A percentile compares a stretch with the other conserved stretches of the same genome.
Conservation (phyloP, 345 rosid species). For the Sisymbrium altissimum region DNA sequence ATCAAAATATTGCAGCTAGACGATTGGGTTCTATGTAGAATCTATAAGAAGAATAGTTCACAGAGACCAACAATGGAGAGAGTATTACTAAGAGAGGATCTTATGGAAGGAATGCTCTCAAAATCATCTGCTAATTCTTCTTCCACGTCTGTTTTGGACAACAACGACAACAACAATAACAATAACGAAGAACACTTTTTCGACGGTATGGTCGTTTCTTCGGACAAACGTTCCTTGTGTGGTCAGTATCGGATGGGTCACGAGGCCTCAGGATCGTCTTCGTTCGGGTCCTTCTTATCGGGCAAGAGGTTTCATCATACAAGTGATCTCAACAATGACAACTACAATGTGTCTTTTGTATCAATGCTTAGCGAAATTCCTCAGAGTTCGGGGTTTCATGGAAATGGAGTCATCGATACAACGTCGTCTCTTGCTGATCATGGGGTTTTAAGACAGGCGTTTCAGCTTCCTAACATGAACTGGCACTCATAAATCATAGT, state of each 20-base stretch:
- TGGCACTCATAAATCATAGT: slow-evolving; percentile 40
- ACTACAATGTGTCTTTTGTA: slow-evolving; percentile 51
- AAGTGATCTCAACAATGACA: slow-evolving; percentile 44
- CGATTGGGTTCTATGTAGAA: slow-evolving; percentile 77
- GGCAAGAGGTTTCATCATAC: slow-evolving; percentile 48
- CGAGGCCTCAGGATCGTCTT: slow-evolving; percentile 26
- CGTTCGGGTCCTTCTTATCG: slow-evolving; percentile 34
- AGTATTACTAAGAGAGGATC: slow-evolving; percentile 35
- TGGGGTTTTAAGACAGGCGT: slow-evolving; percentile 53
- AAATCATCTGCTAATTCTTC: slow-evolving; percentile 36
- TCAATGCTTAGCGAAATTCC: slow-evolving; percentile 60
- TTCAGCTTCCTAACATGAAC: slow-evolving; percentile 53
- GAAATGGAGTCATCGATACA: slow-evolving; percentile 38
- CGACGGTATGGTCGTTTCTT: slow-evolving; percentile 46
- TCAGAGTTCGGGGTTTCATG: slow-evolving; percentile 45
- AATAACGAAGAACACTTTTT: slow-evolving; percentile 51
- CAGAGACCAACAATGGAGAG: slow-evolving; percentile 54
- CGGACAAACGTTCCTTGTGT: slow-evolving; percentile 33
- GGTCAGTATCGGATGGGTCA: slow-evolving; percentile 42
- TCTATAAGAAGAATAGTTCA: slow-evolving; percentile 58
- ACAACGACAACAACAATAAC: slow-evolving; percentile 38
- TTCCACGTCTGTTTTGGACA: slow-evolving; percentile 41
- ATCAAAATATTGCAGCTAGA: slow-evolving; percentile 43
- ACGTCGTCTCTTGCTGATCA: slow-evolving; percentile 43
- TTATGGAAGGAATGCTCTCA: slow-evolving; percentile 48